Conservation (phyloP, 129 eudicot genomes). For the Artemisia annua region DNA sequence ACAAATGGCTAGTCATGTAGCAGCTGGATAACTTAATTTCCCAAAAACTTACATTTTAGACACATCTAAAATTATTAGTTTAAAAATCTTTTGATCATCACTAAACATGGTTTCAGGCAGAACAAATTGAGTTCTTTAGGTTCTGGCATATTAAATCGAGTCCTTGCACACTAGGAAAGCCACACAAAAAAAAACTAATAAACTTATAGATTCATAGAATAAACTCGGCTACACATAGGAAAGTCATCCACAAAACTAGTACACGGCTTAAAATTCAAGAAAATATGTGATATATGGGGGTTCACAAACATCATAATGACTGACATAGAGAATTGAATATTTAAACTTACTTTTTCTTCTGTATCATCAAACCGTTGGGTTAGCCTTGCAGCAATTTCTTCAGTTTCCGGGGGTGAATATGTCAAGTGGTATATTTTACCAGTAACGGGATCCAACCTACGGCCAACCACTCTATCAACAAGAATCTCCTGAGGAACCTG, state of each 20-base stretch:
- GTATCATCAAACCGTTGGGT: conserved; percentile 99
- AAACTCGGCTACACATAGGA: neutral
- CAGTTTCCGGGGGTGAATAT: conserved; percentile 95
- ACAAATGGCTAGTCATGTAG: no score
- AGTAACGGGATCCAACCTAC: conserved; percentile 94
- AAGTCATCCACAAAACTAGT: neutral
- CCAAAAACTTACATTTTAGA: no score
- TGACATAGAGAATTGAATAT: neutral
- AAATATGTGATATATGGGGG: neutral
- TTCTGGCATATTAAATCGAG: no score
- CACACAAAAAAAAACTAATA: no score
- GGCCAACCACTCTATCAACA: conserved; percentile 96
- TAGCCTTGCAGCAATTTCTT: conserved; percentile 91
- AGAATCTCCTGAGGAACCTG: conserved; percentile 94
- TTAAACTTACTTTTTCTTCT: conserved; percentile 69
- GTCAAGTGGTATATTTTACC: conserved; percentile 94
- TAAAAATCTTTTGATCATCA: no score
- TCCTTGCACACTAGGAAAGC: no score
- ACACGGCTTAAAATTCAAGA: neutral
- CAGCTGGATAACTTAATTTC: no score
- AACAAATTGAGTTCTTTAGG: no score
- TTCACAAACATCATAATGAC: neutral
- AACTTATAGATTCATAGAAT: no score
- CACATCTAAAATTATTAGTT: no score
- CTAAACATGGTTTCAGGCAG: no score